These are phyloP conservation scores for Miscanthus lutarioriparius DNA, from an alignment of 176 grass and related monocot genomes.

Conservation along the genomic window DNA sequence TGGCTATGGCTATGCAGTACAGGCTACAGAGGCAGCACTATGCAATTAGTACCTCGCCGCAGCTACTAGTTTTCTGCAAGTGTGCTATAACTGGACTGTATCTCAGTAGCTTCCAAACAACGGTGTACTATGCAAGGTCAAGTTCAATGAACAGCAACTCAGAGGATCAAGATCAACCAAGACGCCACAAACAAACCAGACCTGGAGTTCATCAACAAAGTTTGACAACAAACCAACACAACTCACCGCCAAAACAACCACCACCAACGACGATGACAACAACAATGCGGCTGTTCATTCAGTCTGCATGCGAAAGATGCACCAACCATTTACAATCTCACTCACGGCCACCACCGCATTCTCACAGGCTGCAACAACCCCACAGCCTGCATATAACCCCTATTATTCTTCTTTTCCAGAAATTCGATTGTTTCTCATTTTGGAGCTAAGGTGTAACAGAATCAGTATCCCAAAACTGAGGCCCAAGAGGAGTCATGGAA, in stretches of 20 bases:
- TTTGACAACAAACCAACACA: not conserved
- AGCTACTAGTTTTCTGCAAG: no score
- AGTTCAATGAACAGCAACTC: no score
- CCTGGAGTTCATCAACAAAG: not conserved
- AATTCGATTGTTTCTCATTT: not conserved
- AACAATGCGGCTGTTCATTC: conserved; percentile 14
- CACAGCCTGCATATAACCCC: not conserved
- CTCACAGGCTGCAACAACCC: not conserved
- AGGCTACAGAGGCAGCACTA: not conserved
- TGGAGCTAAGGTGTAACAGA: not conserved
- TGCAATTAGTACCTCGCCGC: no score
- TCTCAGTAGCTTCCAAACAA: no score
- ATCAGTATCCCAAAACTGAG: conserved; percentile 9
- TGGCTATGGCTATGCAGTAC: not conserved
- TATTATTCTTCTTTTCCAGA: not conserved
- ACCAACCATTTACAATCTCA: conserved; percentile 1
- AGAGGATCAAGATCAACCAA: not conserved
- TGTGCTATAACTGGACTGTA: not conserved
- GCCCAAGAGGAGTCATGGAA: not conserved
- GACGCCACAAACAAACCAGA: not conserved
- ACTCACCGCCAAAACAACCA: not conserved
- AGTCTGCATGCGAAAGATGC: not conserved
- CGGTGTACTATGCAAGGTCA: no score
- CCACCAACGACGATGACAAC: not conserved
- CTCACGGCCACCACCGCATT: not conserved